These are phyloP conservation scores for Neofusicoccum umdonicola DNA, from an alignment of 2,329 filamentous ascomycete species.

Conservation along the genomic window DNA sequence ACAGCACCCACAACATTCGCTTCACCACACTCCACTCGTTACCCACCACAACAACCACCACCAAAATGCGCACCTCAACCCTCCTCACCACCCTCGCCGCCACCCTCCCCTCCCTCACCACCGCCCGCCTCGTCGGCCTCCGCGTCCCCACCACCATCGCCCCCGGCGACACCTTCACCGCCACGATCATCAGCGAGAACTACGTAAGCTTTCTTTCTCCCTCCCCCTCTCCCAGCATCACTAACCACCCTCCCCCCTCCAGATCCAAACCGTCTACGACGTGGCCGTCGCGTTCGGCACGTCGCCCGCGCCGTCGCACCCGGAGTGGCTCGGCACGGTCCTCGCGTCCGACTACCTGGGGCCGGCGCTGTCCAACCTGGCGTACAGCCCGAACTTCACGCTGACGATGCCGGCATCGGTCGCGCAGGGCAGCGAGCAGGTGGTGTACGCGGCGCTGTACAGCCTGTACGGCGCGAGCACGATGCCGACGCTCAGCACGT, in stretches of 20 bases:
- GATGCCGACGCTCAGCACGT: slow-evolving; percentile 15
- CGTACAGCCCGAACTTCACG: slow-evolving; percentile 26
- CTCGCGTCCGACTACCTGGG: slow-evolving; percentile 38
- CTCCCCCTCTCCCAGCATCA: no score
- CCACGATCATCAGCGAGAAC: slow-evolving; percentile 41
- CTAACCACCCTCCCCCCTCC: no score
- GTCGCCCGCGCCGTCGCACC: slow-evolving; percentile 25
- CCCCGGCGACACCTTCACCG: slow-evolving; percentile 38
- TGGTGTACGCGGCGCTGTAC: slow-evolving; percentile 25
- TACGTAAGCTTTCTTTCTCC: slow-evolving; percentile 26
- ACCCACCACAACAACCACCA: not conserved
- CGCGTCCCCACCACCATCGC: slow-evolving; percentile 42
- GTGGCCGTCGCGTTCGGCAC: slow-evolving; percentile 47
- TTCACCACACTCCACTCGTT: not conserved
- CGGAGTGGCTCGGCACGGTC: slow-evolving; percentile 31
- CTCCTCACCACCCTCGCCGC: slow-evolving; percentile 19
- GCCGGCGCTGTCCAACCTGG: slow-evolving; percentile 29
- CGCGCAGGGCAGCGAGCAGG: slow-evolving; percentile 20
- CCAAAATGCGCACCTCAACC: slow-evolving; percentile 22
- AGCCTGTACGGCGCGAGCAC: slow-evolving; percentile 29
- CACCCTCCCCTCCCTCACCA: slow-evolving; percentile 19
- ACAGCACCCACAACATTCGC: not conserved
- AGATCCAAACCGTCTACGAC: slow-evolving; percentile 45
- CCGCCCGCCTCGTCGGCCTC: slow-evolving; percentile 47
- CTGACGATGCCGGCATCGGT: slow-evolving; percentile 22